Evolutionary conservation across 2,329 filamentous ascomycete genomes (phyloP), one percentile per base, ranked within the genome.

Genomic region (Balansia obtecta): DNA sequence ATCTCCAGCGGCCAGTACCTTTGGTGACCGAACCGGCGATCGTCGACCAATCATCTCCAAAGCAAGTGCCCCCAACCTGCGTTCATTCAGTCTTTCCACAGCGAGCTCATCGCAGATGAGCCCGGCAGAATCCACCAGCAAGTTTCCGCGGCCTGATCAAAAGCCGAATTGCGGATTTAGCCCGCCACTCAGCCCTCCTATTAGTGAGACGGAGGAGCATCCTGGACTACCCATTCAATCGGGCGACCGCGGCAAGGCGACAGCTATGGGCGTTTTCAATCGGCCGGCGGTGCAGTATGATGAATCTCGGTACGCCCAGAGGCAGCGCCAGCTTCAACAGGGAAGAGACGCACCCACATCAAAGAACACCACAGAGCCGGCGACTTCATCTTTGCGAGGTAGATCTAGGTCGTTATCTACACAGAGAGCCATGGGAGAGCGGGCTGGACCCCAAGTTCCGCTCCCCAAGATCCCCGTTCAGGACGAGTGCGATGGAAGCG

Each of bases 251-350:
- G 88, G 86, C 48, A 95, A 93, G 62, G 86, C 87, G 5, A 94
- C 88, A 0, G 85, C 87, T 1, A 68, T 74, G 59, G 73, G 72
- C 18, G 68, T 76, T 22, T 75, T 77, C 53, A 85, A 85, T 56
- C 88, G 88, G 61, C 86, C 89, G 1, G 69, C 72, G 2, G 79
- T 84, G 47, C 78, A 82, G 8, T 95, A 93, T 57, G 88, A 95
- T 59, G 90, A 96, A 60, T 80, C 84, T 18, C 86, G 88, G 60
- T 96, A 88, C 60, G 79, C 86, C 5, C 85, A 94, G 61, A 80
- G 88, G 43, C 86, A 95, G 60, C 71, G 86, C 45, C 86, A 89
- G 63, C 79, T 95, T 63, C 86, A 91, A 55, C 79, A 86, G 59
- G 86, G 83, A 30, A 78, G 84, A 27, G 83, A 85, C 50, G 80